phyloP scores from a whole-genome alignment of 345 rosid species.

The Sapria himalayana region DNA sequence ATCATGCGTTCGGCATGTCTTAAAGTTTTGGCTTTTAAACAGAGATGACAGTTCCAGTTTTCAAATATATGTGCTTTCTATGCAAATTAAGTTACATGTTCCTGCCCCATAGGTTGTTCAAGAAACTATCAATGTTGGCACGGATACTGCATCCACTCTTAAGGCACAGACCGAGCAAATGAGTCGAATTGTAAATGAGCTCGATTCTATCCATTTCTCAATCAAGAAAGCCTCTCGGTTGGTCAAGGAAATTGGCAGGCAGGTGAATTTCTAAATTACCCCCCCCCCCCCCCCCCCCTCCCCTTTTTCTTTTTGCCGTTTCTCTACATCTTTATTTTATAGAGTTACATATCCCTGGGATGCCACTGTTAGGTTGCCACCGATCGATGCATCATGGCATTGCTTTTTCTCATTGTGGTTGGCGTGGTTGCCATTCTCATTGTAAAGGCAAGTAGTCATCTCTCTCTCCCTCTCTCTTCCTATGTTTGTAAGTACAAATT shows the following conservation, averaged over 20 bases:
- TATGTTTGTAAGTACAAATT: not conserved
- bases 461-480: not conserved
- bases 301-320: not conserved
- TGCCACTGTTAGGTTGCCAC: slow-evolving; percentile 54
- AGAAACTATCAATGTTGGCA: slow-evolving; percentile 64
- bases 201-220: slow-evolving; percentile 88
- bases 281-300: slow-evolving; percentile 8
- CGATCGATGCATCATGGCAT: slow-evolving; percentile 72
- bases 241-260: slow-evolving; percentile 97
- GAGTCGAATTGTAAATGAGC: slow-evolving; percentile 91
- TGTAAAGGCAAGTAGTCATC: slow-evolving; percentile 39
- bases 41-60: too few species aligned
- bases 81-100: not conserved
- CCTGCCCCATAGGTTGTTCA: slow-evolving; percentile 45
- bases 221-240: slow-evolving; percentile 80
- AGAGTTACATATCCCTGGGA: slow-evolving; percentile 8
- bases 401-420: slow-evolving; percentile 57
- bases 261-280: slow-evolving; percentile 38
- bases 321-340: not conserved
- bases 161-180: slow-evolving; percentile 98
- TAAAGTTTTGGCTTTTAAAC: too few species aligned
- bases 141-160: slow-evolving; percentile 75
- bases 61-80: too few species aligned
- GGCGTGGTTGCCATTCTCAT: slow-evolving; percentile 78
- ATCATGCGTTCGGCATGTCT: too few species aligned